These are phyloP conservation scores for Teunomyces kruisii DNA, from an alignment of 805 yeast species.

Conservation along the genomic window DNA sequence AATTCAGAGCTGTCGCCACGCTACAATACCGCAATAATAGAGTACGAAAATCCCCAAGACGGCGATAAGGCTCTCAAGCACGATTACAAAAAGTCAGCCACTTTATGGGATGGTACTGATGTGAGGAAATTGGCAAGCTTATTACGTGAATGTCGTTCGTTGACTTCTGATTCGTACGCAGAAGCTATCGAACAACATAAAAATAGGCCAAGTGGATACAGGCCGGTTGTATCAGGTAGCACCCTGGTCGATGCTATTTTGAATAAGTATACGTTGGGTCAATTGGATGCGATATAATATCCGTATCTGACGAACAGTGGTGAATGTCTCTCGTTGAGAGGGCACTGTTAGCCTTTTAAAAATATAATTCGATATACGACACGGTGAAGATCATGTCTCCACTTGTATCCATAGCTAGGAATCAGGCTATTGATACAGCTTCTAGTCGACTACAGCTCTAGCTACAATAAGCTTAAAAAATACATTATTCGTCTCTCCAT, in stretches of 20 bases:
- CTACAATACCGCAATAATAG: constrained; percentile 41
- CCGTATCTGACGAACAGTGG: constrained; percentile 5
- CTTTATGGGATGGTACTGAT: constrained; percentile 46
- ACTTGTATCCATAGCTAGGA: neutral
- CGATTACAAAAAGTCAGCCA: constrained; percentile 41
- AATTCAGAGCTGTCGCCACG: constrained; percentile 12
- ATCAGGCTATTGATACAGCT: neutral
- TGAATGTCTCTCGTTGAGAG: neutral
- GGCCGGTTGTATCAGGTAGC: neutral
- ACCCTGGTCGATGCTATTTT: constrained; percentile 3
- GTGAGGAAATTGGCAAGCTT: constrained; percentile 49
- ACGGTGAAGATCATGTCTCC: neutral
- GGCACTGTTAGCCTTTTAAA: neutral
- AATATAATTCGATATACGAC: neutral
- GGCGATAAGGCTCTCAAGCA: constrained; percentile 39
- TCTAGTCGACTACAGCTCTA: constrained; percentile 2
- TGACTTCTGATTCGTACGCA: neutral
- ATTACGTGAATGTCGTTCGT: constrained; percentile 32
- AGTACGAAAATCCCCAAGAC: constrained; percentile 23
- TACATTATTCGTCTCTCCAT: constrained; percentile 70
- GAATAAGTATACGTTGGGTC: constrained; percentile 3
- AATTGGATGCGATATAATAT: constrained; percentile 4
- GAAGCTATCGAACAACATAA: neutral
- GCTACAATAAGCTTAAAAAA: neutral
- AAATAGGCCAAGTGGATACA: constrained; percentile 1